Evolutionary conservation across 106 monocot species (phyloP), one percentile per base, ranked within the genome.

Genomic region (Dendrobium huoshanense): DNA sequence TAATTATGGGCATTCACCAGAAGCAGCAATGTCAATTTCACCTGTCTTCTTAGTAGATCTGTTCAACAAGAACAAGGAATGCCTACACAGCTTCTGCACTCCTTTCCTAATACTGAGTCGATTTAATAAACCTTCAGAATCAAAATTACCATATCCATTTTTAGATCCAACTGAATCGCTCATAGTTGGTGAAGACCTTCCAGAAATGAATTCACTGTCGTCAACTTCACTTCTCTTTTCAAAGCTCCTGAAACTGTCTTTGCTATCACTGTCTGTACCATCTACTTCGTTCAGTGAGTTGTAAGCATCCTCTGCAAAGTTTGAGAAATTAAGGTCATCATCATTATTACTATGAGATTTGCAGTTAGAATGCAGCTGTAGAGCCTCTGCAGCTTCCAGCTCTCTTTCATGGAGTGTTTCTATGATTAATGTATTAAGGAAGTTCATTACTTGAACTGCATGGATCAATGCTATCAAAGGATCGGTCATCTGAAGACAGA

Each of bases 361-460:
- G 31, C 81, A 86, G 59, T 85, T 85, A 15, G 87, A 84, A 19
- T 73, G 78, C 15, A 83, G 55, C 15, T 56, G 31, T 55, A 24
- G 48, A 49, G n/a, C 54, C 58, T 84, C 86, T 16, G 25, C 70
- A 48, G 74, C 58, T 80, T 77, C 78, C 56, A 85, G 91, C 49
- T 87, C 78, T 84, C 96, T 90, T 88, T 90, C 90, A 70, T 82
- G 78, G 10, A 90, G 80, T 15, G 80, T 92, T 73, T 87, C 94
- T 31, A 87, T 59, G 48, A 94, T 87, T 80, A 96, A 81, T 77
- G 90, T 88, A 82, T 86, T 96, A 72, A 96, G 85, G 24, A 96
- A 87, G 77, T 96, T 96, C 96, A 96, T 96, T 64, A 96, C 89
- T 87, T 91, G 96, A 48, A 92, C 93, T 31, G 90, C 94, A 87